A percentile compares a stretch with the other conserved stretches of the same genome.
Evolutionary conservation across 768 basidiomycete genomes (phyloP).

Genomic region (Leccinum obscurum): DNA sequence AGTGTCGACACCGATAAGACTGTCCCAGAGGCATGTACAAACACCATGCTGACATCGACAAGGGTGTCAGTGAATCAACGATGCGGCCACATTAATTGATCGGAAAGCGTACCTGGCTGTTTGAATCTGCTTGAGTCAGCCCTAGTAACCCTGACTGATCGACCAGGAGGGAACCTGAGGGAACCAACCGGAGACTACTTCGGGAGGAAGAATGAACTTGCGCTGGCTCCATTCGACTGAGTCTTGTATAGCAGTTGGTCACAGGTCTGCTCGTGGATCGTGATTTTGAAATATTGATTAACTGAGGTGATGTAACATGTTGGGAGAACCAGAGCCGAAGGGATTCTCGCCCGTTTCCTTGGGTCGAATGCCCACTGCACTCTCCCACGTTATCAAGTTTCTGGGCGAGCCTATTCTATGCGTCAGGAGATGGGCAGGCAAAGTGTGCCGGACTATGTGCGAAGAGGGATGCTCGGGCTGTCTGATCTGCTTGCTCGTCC

Average conservation of each 20-base stretch:
- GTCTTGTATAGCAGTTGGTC: background rate
- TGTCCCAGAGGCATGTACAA: background rate
- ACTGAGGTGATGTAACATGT: too few relatives aligned
- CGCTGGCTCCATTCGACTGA: background rate
- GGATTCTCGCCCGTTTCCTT: background rate
- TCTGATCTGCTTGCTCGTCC: too few relatives aligned
- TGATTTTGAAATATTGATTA: background rate
- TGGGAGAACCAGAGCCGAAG: background rate
- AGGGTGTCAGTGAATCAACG: background rate
- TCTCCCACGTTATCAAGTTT: background rate
- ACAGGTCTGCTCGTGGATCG: background rate
- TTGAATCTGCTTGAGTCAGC: background rate
- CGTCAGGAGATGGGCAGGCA: background rate
- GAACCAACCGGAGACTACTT: background rate
- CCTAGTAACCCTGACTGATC: background rate
- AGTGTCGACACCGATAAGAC: background rate
- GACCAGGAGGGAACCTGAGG: background rate
- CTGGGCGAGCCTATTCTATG: background rate
- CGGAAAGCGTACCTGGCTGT: background rate
- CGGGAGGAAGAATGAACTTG: background rate
- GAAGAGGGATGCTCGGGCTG: too few relatives aligned
- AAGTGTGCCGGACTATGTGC: too few relatives aligned
- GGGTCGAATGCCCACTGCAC: background rate
- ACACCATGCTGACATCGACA: background rate
- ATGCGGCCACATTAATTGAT: background rate